Evolutionary conservation across 169 alveolate species (phyloP).

Genomic region (Cyclospora cayetanensis): DNA sequence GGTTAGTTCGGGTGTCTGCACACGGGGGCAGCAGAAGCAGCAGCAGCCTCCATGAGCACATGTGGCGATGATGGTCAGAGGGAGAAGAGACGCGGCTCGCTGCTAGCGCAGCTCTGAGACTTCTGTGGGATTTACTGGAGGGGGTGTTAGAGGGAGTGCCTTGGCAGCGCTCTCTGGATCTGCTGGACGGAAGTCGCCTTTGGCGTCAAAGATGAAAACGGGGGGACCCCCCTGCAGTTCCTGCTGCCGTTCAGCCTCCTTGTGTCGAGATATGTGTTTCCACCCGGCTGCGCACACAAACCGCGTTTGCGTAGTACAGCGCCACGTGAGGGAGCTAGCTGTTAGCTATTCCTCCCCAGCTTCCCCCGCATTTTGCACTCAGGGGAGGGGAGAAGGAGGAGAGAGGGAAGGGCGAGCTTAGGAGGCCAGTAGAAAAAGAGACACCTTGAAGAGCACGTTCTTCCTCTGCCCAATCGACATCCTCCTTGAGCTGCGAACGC

Average conservation of each 20-base stretch:
- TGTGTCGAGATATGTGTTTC: constrained; percentile 16
- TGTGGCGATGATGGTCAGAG: not conserved
- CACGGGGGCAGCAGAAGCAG: too few relatives aligned
- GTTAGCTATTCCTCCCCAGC: too few relatives aligned
- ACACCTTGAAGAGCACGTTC: constrained; percentile 27
- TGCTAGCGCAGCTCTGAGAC: not conserved
- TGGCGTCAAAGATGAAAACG: not conserved
- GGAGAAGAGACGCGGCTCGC: not conserved
- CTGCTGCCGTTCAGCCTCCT: constrained; percentile 26
- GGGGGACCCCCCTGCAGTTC: constrained; percentile 64
- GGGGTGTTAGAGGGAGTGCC: not conserved
- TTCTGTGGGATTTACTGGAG: not conserved
- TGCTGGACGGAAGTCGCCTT: not conserved
- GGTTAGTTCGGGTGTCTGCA: not conserved
- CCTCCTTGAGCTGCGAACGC: constrained; percentile 15
- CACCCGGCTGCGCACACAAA: constrained; percentile 59
- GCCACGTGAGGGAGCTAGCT: too few relatives aligned
- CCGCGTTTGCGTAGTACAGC: too few relatives aligned
- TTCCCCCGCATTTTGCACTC: too few relatives aligned
- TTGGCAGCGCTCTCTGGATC: not conserved
- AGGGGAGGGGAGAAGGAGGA: too few relatives aligned
- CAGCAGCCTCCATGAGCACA: too few relatives aligned
- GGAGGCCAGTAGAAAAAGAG: too few relatives aligned
- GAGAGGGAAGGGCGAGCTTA: too few relatives aligned
- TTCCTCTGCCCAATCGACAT: constrained; percentile 3